These are phyloP conservation scores for Danielozyma ontarioensis DNA, from an alignment of 805 yeast genomes.

Conservation along the genomic window DNA sequence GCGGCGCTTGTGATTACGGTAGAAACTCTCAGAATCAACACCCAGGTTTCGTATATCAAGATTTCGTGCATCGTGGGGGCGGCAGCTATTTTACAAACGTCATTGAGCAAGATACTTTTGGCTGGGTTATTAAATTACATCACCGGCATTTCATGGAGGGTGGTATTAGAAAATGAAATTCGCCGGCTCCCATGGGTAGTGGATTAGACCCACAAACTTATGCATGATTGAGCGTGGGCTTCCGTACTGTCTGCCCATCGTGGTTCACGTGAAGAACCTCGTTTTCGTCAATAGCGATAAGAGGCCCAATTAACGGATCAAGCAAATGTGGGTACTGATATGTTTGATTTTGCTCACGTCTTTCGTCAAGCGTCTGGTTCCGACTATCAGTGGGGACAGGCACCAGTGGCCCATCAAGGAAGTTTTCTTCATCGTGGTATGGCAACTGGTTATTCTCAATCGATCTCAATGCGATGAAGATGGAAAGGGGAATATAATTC, in stretches of 20 bases:
- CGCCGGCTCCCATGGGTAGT: slow-evolving; percentile 45
- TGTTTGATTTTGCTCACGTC: slow-evolving; percentile 63
- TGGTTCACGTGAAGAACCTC: slow-evolving; percentile 24
- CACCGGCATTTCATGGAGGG: slow-evolving; percentile 6
- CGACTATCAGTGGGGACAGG: slow-evolving; percentile 11
- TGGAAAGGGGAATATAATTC: slow-evolving; percentile 73
- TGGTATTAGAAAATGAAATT: slow-evolving; percentile 11
- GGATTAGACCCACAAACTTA: slow-evolving; percentile 5
- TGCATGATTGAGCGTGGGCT: slow-evolving; percentile 6
- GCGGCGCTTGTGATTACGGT: slow-evolving; percentile 58
- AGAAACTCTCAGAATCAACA: slow-evolving; percentile 41
- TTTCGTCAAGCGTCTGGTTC: slow-evolving; percentile 66
- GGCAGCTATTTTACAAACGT: slow-evolving; percentile 11
- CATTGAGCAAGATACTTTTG: slow-evolving; percentile 10
- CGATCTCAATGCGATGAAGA: slow-evolving; percentile 83
- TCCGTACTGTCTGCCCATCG: slow-evolving; percentile 25
- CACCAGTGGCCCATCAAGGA: slow-evolving; percentile 1
- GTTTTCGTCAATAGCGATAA: slow-evolving; percentile 62
- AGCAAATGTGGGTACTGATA: slow-evolving; percentile 76
- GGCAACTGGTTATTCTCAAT: slow-evolving; percentile 45
- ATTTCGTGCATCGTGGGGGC: slow-evolving; percentile 11
- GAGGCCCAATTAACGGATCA: slow-evolving; percentile 75
- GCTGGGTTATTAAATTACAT: slow-evolving; percentile 8
- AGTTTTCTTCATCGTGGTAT: slow-evolving; percentile 16
- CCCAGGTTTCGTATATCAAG: slow-evolving; percentile 5